phyloP scores from a whole-genome alignment of 2,329 filamentous ascomycete species.

The Emmonsiellopsis sp. region DNA sequence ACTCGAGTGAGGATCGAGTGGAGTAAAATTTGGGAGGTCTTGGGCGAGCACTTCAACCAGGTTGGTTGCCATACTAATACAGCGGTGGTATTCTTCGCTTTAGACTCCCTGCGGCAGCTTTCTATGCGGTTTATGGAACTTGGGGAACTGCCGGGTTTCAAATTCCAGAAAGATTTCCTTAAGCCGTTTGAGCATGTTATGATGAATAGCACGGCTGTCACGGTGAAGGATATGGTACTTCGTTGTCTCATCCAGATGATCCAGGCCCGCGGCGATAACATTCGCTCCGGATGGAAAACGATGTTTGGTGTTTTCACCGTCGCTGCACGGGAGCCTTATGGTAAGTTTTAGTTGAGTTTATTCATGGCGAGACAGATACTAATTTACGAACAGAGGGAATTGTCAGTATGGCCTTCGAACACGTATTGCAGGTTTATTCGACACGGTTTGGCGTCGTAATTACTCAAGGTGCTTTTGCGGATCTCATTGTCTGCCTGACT shows the following conservation, averaged over 20 bases:
- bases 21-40: constrained; percentile 93
- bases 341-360: constrained; percentile 30
- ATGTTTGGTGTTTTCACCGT: constrained; percentile 99
- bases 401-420: constrained; percentile 93
- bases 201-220: constrained; percentile 79
- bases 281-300: constrained; percentile 94
- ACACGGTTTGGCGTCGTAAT: constrained; percentile 93
- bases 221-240: constrained; percentile 95
- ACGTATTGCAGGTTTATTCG: constrained; percentile 91
- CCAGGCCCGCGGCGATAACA: constrained; percentile 90
- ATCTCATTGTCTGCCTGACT: constrained; percentile 90
- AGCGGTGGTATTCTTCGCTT: constrained; percentile 90
- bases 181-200: constrained; percentile 98
- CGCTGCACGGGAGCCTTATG: constrained; percentile 80
- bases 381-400: constrained; percentile 60
- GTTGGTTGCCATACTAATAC: constrained; percentile 96
- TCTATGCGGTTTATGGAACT: constrained; percentile 99
- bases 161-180: constrained; percentile 98
- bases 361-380: constrained; percentile 8
- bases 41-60: constrained; percentile 97
- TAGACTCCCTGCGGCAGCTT: constrained; percentile 88
- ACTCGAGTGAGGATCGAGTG: constrained; percentile 95
- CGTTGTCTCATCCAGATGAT: constrained; percentile 99
- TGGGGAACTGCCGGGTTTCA: constrained; percentile 94
- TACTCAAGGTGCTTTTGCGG: constrained; percentile 90